Evolutionary conservation across 2,329 filamentous ascomycete genomes (phyloP).

Genomic region (Trichoderma koningii): DNA sequence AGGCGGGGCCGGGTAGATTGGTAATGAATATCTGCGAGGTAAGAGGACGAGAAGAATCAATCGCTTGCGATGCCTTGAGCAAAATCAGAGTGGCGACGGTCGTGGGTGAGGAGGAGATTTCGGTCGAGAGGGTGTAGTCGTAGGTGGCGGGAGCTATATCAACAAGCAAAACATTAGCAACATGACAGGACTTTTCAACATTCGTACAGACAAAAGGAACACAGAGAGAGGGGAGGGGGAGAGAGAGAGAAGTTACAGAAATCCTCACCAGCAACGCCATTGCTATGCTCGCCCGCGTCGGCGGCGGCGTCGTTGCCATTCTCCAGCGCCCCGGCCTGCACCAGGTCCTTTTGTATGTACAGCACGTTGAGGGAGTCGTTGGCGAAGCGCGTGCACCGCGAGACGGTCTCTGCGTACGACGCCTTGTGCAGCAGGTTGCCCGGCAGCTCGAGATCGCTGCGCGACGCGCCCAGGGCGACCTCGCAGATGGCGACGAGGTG

Average conservation of each 20-base stretch:
- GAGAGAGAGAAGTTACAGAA: not conserved
- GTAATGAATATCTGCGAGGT: slow-evolving; percentile 89
- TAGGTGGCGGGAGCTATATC: slow-evolving; percentile 55
- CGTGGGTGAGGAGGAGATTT: slow-evolving; percentile 77
- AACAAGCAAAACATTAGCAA: not conserved
- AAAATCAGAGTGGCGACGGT: slow-evolving; percentile 85
- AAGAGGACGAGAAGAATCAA: slow-evolving; percentile 81
- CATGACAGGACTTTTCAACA: too few species aligned
- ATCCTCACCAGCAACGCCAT: slow-evolving; percentile 48
- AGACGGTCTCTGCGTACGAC: slow-evolving; percentile 75
- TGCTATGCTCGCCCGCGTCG: slow-evolving; percentile 46
- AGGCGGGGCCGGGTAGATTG: slow-evolving; percentile 82
- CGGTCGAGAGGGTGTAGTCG: slow-evolving; percentile 76
- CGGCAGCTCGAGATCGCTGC: slow-evolving; percentile 74
- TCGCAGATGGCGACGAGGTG: slow-evolving; percentile 71
- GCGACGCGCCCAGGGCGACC: slow-evolving; percentile 72
- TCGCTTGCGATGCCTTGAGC: slow-evolving; percentile 83
- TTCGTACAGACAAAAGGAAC: not conserved
- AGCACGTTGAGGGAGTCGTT: slow-evolving; percentile 83
- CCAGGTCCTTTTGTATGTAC: slow-evolving; percentile 85
- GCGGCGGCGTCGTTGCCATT: slow-evolving; percentile 32
- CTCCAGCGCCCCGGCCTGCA: slow-evolving; percentile 54
- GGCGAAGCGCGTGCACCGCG: slow-evolving; percentile 86
- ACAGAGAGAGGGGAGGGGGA: not conserved
- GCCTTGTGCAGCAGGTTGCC: slow-evolving; percentile 80